These are phyloP conservation scores for Peronospora belbahrii DNA, from an alignment of 352 stramenopile species.

Conservation along the genomic window DNA sequence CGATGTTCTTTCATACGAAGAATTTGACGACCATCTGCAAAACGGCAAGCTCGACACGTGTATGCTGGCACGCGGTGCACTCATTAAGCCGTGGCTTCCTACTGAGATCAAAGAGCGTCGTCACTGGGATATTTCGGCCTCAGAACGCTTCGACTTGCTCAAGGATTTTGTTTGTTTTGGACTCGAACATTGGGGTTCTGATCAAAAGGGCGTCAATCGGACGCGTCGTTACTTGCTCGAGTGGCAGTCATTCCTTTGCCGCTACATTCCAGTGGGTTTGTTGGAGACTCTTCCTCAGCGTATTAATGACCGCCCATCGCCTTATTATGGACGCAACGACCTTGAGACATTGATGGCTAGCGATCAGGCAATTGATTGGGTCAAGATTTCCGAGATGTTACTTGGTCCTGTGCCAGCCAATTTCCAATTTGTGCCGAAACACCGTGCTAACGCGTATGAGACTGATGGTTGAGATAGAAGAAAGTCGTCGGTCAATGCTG, in stretches of 20 bases:
- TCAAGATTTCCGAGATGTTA: slow-evolving; percentile 99
- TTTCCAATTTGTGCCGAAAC: slow-evolving; percentile 95
- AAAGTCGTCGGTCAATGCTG: too few species aligned
- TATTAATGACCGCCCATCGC: slow-evolving; percentile 95
- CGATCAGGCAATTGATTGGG: slow-evolving; percentile 93
- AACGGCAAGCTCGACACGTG: slow-evolving; percentile 82
- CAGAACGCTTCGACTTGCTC: slow-evolving; percentile 94
- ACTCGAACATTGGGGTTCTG: slow-evolving; percentile 98
- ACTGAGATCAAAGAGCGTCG: slow-evolving; percentile 98
- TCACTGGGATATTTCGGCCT: slow-evolving; percentile 95
- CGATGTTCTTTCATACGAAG: slow-evolving; percentile 80
- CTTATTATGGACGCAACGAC: slow-evolving; percentile 90
- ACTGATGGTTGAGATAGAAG: background rate
- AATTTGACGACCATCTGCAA: slow-evolving; percentile 77
- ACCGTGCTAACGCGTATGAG: slow-evolving; percentile 94
- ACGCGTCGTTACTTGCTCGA: slow-evolving; percentile 98
- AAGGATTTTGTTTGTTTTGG: slow-evolving; percentile 96
- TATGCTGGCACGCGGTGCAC: slow-evolving; percentile 88
- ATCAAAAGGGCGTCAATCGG: slow-evolving; percentile 97
- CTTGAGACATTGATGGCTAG: slow-evolving; percentile 98
- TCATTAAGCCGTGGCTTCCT: slow-evolving; percentile 99
- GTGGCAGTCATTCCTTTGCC: slow-evolving; percentile 96
- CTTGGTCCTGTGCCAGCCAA: slow-evolving; percentile 90
- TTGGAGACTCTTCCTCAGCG: slow-evolving; percentile 92
- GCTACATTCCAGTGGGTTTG: slow-evolving; percentile 97